Percentiles rank a stretch among this genome's conserved stretches.
Evolutionary conservation across 352 stramenopile species (phyloP).

Genomic region (Phytophthora foliorum): DNA sequence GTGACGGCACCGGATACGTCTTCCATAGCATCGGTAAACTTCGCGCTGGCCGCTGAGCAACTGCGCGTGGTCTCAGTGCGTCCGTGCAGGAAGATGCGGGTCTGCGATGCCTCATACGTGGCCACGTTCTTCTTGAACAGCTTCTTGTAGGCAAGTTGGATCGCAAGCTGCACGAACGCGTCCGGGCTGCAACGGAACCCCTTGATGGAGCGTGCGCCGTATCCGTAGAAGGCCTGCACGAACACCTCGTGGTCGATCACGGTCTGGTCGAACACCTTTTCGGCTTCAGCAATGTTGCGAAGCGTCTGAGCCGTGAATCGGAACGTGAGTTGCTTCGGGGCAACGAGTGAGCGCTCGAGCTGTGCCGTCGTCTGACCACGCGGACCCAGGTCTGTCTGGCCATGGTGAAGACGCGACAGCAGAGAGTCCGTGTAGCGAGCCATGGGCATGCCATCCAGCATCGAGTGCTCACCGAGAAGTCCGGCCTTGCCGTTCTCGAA

Average conservation of each 20-base stretch:
- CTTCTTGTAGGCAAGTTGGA: conserved; percentile 94
- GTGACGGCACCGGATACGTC: conserved; percentile 41
- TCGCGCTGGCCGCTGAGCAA: conserved; percentile 81
- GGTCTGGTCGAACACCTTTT: conserved; percentile 72
- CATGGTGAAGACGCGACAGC: conserved; percentile 59
- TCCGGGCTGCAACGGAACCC: conserved; percentile 93
- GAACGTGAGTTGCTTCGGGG: conserved; percentile 61
- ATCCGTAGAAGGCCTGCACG: conserved; percentile 91
- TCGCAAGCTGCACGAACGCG: conserved; percentile 96
- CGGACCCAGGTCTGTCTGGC: conserved; percentile 58
- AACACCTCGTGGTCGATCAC: conserved; percentile 91
- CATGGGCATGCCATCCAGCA: conserved; percentile 91
- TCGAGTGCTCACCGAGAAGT: conserved; percentile 95
- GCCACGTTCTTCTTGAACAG: conserved; percentile 67
- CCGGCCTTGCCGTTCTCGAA: conserved; percentile 97
- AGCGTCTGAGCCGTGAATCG: conserved; percentile 61
- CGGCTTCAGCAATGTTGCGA: conserved; percentile 55
- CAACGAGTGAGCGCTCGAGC: conserved; percentile 36
- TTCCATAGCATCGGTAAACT: conserved; percentile 91
- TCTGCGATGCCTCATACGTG: conserved; percentile 97
- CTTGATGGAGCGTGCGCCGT: conserved; percentile 92
- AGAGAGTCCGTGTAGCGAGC: conserved; percentile 73
- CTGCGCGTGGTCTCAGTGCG: conserved; percentile 93
- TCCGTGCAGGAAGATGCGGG: conserved; percentile 95
- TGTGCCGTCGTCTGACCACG: conserved; percentile 53